Conservation (phyloP, 768 basidiomycete genomes). For the Tricholomella constricta region DNA sequence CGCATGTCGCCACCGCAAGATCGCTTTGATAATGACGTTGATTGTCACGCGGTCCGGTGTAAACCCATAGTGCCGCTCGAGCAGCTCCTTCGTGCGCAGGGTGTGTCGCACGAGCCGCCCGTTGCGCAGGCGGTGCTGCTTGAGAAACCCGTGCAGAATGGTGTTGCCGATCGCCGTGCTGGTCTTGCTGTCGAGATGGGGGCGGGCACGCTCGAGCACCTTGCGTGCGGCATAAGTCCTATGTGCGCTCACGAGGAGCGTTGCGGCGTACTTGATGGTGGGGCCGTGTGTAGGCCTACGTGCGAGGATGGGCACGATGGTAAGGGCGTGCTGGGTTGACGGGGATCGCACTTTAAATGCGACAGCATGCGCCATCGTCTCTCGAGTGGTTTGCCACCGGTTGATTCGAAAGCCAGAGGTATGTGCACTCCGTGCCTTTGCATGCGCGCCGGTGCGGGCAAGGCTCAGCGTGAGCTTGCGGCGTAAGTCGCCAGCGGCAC, state of each 20-base stretch:
- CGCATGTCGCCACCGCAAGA: constrained; percentile 51
- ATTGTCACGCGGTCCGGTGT: constrained; percentile 66
- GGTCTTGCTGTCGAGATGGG: constrained; percentile 28
- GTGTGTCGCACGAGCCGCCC: constrained; percentile 48
- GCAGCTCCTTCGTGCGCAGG: constrained; percentile 39
- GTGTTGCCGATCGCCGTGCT: constrained; percentile 57
- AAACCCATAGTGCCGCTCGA: constrained; percentile 51
- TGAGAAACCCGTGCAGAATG: constrained; percentile 49
- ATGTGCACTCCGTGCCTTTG: constrained; percentile 25
- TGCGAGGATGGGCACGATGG: constrained; percentile 24
- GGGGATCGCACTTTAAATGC: constrained; percentile 26
- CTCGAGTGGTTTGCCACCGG: constrained; percentile 20
- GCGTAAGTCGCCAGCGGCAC: constrained; percentile 28
- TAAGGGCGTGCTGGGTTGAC: constrained; percentile 14
- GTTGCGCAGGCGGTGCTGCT: constrained; percentile 35
- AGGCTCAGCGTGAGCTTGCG: constrained; percentile 32
- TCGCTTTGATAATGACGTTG: constrained; percentile 66
- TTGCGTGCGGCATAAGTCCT: constrained; percentile 46
- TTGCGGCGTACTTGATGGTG: constrained; percentile 35
- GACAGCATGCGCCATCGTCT: constrained; percentile 25
- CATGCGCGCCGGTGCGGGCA: constrained; percentile 31
- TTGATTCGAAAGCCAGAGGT: constrained; percentile 8
- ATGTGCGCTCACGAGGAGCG: constrained; percentile 41
- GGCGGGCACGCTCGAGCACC: constrained; percentile 34
- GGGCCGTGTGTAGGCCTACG: constrained; percentile 26